Evolutionary conservation across 2,329 filamentous ascomycete genomes (phyloP), one percentile per base, ranked within the genome.

Genomic region (Ceratocystis papillata): DNA sequence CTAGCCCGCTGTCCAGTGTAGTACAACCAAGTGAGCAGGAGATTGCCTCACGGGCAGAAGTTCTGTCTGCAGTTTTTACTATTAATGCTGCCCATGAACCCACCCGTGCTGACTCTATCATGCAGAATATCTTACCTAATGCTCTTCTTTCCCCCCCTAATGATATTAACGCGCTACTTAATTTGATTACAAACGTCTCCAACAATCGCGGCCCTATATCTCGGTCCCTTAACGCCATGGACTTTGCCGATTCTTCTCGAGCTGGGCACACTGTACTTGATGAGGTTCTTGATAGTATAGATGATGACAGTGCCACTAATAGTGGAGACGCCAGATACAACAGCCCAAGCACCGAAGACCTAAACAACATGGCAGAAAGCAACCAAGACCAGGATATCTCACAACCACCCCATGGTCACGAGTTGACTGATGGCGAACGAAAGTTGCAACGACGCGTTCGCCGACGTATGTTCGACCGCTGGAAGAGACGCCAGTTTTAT

Each of bases 401-500:
- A 17, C 25, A 17, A 12, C 28, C 53, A 1, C 53, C 28, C 53
- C 22, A 8, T n/a, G 28, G 28, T 44, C 57, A 66, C 5, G 64
- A 62, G 12, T 17, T 53, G 5, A 33, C 64, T 3, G 59, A 61
- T 5, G 44, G 22, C 15, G 61, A 55, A 25, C 59, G 59, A 8
- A 46, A 62, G 55, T 33, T 62, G 4, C 57, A 62, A n/a, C 57
- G 37, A 22, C 46, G 57, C 15, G 80, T 81, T 1, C 77, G 82
- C 15, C 77, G 76, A 48, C 79, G 80, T 69, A 77, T 90, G 45
- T 80, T 87, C 70, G 84, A 92, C 65, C 81, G 89, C 62, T 94
- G 89, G 89, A 83, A 83, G 71, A 81, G 88, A 67, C 81, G 90
- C 59, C 84, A 87, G 48, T 95, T 94, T 71, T 95, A 94, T 71